Evolutionary conservation across 2,329 filamentous ascomycete species (phyloP), one percentile per base, ranked within the genome.

Genomic region (Leptographium wingfieldii): DNA sequence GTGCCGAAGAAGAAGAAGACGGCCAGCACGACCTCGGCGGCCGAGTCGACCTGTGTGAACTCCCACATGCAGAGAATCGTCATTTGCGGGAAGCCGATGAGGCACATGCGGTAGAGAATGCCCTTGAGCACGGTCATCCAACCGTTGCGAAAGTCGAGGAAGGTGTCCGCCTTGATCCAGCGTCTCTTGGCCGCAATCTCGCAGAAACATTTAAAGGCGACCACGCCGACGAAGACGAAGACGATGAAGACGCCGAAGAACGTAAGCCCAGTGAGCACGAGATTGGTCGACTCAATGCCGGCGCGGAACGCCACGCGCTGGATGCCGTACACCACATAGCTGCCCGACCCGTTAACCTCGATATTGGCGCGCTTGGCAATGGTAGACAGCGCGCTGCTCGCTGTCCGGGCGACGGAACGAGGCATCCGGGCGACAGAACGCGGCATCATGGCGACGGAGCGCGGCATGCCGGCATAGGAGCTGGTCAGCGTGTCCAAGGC

Each of bases 31-130:
- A 94, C 81, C 68, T 90, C 87, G 35, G 87, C 90, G 2, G 85
- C 77, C 3, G 90, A 95, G 71, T 95, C 90, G 62, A 82, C 78
- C 66, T 82, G 77, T 1, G 88, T 92, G 61, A 94, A 82, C 69
- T 95, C 88, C 90, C 90, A 95, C 65, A 94, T 79, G 71, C 88
- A 91, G 55, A 95, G 80, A 56, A 92, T 84, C 60, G 84, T 83
- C 82, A 94, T 91, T 71, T 92, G 88, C 9, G 90, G 88, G 74
- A 88, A 94, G 63, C 88, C 89, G 66, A 95, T 92, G 58, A 94
- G 80, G 33, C 89, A 81, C 68, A 92, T 77, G 64, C 90, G 85
- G 80, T 90, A 95, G 66, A 95, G 76, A 67, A 95, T 92, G 64
- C 90, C 90, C 76, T 92, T 91, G 67, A 92, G 78, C 14, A 92